Evolutionary conservation across 768 basidiomycete species (phyloP).

Genomic region (Tubosaeta sp.): DNA sequence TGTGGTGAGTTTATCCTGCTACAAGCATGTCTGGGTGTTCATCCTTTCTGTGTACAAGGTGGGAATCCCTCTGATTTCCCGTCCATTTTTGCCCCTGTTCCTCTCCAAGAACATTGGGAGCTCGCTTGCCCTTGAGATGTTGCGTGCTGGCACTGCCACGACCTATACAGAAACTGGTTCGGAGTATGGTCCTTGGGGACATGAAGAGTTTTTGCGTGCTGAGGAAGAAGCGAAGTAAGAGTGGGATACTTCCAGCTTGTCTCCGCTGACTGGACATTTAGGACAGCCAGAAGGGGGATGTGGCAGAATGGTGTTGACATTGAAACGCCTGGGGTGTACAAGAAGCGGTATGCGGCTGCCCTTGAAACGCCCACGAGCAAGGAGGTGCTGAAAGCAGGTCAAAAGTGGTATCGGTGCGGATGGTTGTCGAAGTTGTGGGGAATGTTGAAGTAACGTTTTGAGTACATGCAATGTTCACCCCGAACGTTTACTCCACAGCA

Average conservation of each 20-base stretch:
- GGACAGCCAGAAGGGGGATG: constrained; percentile 64
- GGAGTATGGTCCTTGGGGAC: constrained; percentile 69
- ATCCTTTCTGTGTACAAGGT: constrained; percentile 44
- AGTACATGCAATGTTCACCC: background rate
- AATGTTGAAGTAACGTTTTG: constrained; percentile 3
- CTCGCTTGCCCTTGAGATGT: constrained; percentile 66
- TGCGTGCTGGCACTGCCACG: constrained; percentile 70
- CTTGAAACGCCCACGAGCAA: constrained; percentile 3
- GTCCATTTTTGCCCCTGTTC: constrained; percentile 46
- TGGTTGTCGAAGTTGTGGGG: constrained; percentile 7
- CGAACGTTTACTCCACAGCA: constrained; percentile 12
- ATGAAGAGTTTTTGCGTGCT: constrained; percentile 56
- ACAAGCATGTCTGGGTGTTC: background rate
- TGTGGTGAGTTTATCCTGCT: constrained; percentile 49
- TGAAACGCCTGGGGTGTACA: constrained; percentile 80
- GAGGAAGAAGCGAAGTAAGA: constrained; percentile 65
- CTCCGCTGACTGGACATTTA: constrained; percentile 22
- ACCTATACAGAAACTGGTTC: constrained; percentile 77
- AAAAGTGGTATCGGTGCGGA: background rate
- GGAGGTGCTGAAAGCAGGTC: background rate
- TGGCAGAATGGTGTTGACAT: constrained; percentile 53
- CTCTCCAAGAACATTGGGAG: constrained; percentile 38
- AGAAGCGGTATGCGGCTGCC: constrained; percentile 52
- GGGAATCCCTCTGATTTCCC: constrained; percentile 53
- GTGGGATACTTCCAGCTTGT: background rate